Evolutionary conservation across 331 rosid genomes (phyloP), one percentile per base, ranked within the genome.

Genomic region (Stylosanthes scabra): DNA sequence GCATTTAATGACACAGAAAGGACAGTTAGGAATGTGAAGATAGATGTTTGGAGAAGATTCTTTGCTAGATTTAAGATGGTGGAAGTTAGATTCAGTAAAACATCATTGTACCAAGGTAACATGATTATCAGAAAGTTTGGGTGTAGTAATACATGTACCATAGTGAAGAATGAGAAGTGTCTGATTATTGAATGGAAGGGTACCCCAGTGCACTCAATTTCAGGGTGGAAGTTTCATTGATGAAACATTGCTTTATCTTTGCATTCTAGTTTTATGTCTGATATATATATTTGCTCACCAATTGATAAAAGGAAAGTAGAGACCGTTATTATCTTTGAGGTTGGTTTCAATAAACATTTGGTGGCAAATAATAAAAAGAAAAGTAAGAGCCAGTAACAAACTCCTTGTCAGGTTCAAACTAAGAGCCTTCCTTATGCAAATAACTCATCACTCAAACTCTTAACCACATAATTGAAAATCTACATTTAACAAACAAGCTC

Each of bases 21-120:
- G 74, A 68, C 16, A 4, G 27, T 7, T 34, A 76, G 90, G 55
- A 68, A 56, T 61, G 96, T 91, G 84, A 80, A 78, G 75, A 79
- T 87, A 2, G 87, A 85, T 42, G 91, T 61, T 57, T 91, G 97
- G 93, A 87, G 93, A 66, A 83, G 79, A 14, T 88, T 89, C 81
- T 87, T 87, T 72, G 70, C 77, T 7, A 81, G 87, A 78, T 86
- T 69, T 55, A 61, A 67, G 44, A 81, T 86, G 93, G 72, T 70
- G 69, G 96, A 84, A 70, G 70, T 28, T 11, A 74, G 61, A 15
- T 60, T 86, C 2, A 91, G 93, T 3, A 84, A 87, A 13, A 76
- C 86, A 4, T 78, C 90, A 7, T 4, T 75, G 47, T 75, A 74
- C 72, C 93, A 86, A 68, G 91, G 88, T 14, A 72, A 70, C 50